phyloP scores from a whole-genome alignment of 1,139 yeast genomes.

The Candida pseudocylindracea region DNA sequence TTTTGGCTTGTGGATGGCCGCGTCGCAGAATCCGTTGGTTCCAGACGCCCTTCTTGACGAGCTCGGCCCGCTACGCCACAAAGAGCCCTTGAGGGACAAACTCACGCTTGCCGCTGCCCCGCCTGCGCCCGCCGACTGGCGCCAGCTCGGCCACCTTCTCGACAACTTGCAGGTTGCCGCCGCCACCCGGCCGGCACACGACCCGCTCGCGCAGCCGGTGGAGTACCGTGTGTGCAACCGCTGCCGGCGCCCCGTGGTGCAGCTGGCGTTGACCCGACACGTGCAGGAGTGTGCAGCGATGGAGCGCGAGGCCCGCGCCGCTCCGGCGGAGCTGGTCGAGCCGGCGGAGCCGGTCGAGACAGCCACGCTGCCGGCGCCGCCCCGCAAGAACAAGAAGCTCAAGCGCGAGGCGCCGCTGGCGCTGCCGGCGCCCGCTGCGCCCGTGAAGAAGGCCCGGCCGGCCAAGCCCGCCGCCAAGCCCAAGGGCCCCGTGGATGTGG shows the following conservation, averaged over 20 bases:
- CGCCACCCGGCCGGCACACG: neutral
- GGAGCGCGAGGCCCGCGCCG: slow-evolving; percentile 9
- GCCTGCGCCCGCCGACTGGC: too few relatives aligned
- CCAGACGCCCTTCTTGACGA: too few relatives aligned
- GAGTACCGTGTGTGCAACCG: slow-evolving; percentile 42
- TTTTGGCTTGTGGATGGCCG: too few relatives aligned
- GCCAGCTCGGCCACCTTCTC: too few relatives aligned
- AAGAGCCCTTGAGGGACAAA: too few relatives aligned
- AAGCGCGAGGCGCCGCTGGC: slow-evolving; percentile 20
- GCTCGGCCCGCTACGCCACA: too few relatives aligned
- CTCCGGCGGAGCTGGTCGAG: slow-evolving; percentile 14
- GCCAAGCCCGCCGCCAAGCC: slow-evolving; percentile 32
- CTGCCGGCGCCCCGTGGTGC: slow-evolving; percentile 44
- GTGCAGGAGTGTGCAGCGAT: slow-evolving; percentile 22
- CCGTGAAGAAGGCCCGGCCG: slow-evolving; percentile 20
- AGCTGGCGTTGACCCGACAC: slow-evolving; percentile 20
- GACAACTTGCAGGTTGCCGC: too few relatives aligned
- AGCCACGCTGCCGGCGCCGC: slow-evolving; percentile 22
- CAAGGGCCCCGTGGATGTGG: slow-evolving; percentile 81
- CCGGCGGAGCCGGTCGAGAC: slow-evolving; percentile 26
- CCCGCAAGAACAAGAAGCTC: slow-evolving; percentile 17
- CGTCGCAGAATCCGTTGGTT: too few relatives aligned
- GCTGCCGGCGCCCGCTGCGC: slow-evolving; percentile 17
- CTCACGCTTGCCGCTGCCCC: too few relatives aligned
- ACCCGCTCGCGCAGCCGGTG: slow-evolving; percentile 13